Evolutionary conservation across 345 rosid species (phyloP).

Genomic region (Dimocarpus longan): DNA sequence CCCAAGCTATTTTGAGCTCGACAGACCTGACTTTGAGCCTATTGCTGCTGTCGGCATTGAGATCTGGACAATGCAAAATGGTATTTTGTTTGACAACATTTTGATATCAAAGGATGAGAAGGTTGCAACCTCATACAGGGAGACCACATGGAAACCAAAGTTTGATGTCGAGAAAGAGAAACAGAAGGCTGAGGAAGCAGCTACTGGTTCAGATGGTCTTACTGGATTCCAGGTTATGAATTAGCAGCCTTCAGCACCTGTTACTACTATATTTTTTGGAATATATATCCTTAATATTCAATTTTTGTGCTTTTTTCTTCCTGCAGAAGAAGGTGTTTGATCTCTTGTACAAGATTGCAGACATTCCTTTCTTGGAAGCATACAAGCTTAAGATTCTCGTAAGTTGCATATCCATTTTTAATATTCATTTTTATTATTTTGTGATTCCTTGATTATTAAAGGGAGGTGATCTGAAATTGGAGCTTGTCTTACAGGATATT

Average conservation of each 20-base stretch:
- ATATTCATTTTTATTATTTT: neutral
- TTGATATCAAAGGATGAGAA: slow-evolving; percentile 69
- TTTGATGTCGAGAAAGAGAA: slow-evolving; percentile 70
- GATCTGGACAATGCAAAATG: slow-evolving; percentile 97
- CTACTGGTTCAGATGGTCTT: slow-evolving; percentile 52
- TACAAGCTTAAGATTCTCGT: slow-evolving; percentile 63
- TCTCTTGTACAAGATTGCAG: slow-evolving; percentile 71
- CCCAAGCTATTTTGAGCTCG: slow-evolving; percentile 77
- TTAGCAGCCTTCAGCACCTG: neutral
- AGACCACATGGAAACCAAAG: slow-evolving; percentile 69
- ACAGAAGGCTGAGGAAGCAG: slow-evolving; percentile 72
- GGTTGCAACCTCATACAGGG: slow-evolving; percentile 53
- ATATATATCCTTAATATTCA: neutral
- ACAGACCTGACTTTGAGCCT: slow-evolving; percentile 69
- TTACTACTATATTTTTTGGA: neutral
- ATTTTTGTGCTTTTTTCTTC: neutral
- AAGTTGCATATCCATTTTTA: slow-evolving; percentile 24
- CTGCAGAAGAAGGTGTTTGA: slow-evolving; percentile 67
- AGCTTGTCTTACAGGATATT: slow-evolving; percentile 45
- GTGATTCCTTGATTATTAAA: neutral
- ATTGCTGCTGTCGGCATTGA: slow-evolving; percentile 85
- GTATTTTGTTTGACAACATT: slow-evolving; percentile 76
- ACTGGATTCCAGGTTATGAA: slow-evolving; percentile 48
- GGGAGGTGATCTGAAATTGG: slow-evolving; percentile 8
- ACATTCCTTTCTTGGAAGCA: slow-evolving; percentile 62